Evolutionary conservation across 2,329 filamentous ascomycete species (phyloP), one percentile per base, ranked within the genome.

Genomic region (Stemphylium lycopersici): DNA sequence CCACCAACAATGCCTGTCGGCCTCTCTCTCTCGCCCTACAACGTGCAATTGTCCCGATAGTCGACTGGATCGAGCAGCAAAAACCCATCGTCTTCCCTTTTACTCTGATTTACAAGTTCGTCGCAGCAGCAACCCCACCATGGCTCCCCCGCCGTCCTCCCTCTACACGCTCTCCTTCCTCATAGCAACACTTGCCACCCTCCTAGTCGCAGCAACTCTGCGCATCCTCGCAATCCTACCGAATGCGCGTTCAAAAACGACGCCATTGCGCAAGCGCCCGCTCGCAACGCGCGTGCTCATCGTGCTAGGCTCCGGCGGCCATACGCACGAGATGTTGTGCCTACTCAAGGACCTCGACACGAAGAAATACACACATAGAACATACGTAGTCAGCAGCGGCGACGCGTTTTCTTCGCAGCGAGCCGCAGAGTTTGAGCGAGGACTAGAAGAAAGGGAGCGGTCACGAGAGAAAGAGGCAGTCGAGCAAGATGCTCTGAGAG

Each of bases 321-420:
- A 99, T 77, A 97, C 95, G 0, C 88, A 91, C 42, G 95, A 99
- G 76, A 96, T 99, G 90, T 82, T 96, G 59, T 87, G 89, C 68
- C 90, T 97, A 79, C 85, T 99, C 65, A 79, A 81, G 63, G 84
- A 83, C 62, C 77, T 87, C 1, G 71, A 78, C 50, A 74, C 76
- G 47, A 45, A 55, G 6, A 73, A 74, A 45, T 80, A 77, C 70
- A 80, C 77, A 4, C 87, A 90, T 66, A 85, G 95, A 22, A 93
- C 91, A 24, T 99, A 96, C 74, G 78, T 96, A 18, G 82, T 96
- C 49, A 90, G 88, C 59, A 86, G 84, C 1, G 92, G 90, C 0
- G 95, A 99, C 70, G 76, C 72, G 7, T 86, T 91, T 71, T 95
- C 90, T 13, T 81, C 84, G 1, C 77, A 82, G 15, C 84, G 85